phyloP scores from a whole-genome alignment of 2,329 filamentous ascomycete species.

The Aspergillus luchuensis region DNA sequence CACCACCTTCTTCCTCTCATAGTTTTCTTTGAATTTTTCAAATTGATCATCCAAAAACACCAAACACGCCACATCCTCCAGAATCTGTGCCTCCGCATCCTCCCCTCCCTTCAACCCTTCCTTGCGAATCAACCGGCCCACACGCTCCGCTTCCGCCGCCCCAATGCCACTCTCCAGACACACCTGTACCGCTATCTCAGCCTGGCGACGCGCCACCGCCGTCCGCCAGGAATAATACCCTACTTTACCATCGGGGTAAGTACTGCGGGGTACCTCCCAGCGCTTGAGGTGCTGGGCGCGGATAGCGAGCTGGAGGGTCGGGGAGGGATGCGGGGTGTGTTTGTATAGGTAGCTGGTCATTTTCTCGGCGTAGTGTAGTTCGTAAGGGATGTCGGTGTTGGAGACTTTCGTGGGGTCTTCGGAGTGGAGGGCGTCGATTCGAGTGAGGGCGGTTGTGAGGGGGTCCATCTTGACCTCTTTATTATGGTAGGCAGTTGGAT shows the following conservation, averaged over 20 bases:
- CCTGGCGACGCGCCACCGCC: slow-evolving; percentile 71
- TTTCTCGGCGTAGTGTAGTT: slow-evolving; percentile 78
- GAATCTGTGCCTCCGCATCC: slow-evolving; percentile 61
- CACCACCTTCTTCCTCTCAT: slow-evolving; percentile 72
- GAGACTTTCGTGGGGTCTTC: slow-evolving; percentile 61
- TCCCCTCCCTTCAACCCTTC: slow-evolving; percentile 63
- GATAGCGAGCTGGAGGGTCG: slow-evolving; percentile 71
- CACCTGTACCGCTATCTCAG: slow-evolving; percentile 59
- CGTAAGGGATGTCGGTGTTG: slow-evolving; percentile 62
- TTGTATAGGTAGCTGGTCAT: slow-evolving; percentile 73
- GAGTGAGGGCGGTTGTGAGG: slow-evolving; percentile 56
- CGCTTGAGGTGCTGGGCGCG: slow-evolving; percentile 82
- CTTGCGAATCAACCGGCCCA: slow-evolving; percentile 75
- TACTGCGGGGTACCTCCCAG: slow-evolving; percentile 77
- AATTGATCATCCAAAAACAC: slow-evolving; percentile 88
- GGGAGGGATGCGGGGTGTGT: slow-evolving; percentile 63
- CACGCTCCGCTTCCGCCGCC: slow-evolving; percentile 58
- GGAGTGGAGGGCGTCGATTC: slow-evolving; percentile 74
- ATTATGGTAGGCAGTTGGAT: background rate
- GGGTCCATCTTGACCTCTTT: slow-evolving; percentile 29
- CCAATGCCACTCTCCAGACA: slow-evolving; percentile 55
- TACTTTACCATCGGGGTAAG: slow-evolving; percentile 71
- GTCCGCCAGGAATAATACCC: slow-evolving; percentile 83
- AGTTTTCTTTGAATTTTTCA: slow-evolving; percentile 72
- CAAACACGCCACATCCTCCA: slow-evolving; percentile 84